Percentiles rank a stretch among this genome's conserved stretches.
Conservation (phyloP, 2,329 filamentous ascomycete species). For the Trichophyton rubrum region DNA sequence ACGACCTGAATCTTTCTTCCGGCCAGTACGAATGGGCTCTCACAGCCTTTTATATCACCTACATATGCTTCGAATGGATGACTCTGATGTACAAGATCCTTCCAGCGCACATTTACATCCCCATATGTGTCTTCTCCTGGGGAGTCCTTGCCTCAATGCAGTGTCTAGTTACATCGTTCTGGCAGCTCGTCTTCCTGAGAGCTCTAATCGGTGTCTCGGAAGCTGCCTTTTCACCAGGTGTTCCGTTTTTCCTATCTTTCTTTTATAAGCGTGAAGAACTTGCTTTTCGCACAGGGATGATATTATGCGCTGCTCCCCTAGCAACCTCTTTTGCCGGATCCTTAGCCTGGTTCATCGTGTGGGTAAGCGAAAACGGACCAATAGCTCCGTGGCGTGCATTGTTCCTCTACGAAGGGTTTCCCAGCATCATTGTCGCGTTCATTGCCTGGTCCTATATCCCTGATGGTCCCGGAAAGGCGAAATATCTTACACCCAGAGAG, state of each 20-base stretch:
- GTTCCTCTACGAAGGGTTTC: slow-evolving; percentile 75
- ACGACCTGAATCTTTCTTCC: slow-evolving; percentile 43
- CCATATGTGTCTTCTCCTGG: slow-evolving; percentile 57
- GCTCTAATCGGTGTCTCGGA: slow-evolving; percentile 43
- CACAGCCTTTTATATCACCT: slow-evolving; percentile 52
- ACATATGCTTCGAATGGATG: slow-evolving; percentile 56
- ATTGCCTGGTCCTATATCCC: slow-evolving; percentile 65
- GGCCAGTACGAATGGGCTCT: slow-evolving; percentile 50
- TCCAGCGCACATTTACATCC: slow-evolving; percentile 50
- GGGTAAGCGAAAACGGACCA: slow-evolving; percentile 50
- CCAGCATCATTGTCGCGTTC: slow-evolving; percentile 61
- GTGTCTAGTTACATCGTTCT: slow-evolving; percentile 51
- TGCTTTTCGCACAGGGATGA: slow-evolving; percentile 72
- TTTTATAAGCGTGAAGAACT: slow-evolving; percentile 58
- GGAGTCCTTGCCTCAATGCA: slow-evolving; percentile 67
- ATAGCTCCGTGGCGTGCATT: slow-evolving; percentile 77
- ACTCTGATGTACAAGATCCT: slow-evolving; percentile 49
- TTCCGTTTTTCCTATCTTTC: slow-evolving; percentile 52
- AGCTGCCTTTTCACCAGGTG: slow-evolving; percentile 50
- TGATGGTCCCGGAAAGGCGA: slow-evolving; percentile 56
- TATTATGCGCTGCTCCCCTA: slow-evolving; percentile 60
- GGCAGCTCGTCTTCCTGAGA: slow-evolving; percentile 37
- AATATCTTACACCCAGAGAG: slow-evolving; percentile 51
- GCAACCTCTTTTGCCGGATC: slow-evolving; percentile 60
- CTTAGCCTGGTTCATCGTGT: slow-evolving; percentile 64